These are phyloP conservation scores for Kandelia obovata DNA, from an alignment of 345 rosid genomes.

Conservation along the genomic window DNA sequence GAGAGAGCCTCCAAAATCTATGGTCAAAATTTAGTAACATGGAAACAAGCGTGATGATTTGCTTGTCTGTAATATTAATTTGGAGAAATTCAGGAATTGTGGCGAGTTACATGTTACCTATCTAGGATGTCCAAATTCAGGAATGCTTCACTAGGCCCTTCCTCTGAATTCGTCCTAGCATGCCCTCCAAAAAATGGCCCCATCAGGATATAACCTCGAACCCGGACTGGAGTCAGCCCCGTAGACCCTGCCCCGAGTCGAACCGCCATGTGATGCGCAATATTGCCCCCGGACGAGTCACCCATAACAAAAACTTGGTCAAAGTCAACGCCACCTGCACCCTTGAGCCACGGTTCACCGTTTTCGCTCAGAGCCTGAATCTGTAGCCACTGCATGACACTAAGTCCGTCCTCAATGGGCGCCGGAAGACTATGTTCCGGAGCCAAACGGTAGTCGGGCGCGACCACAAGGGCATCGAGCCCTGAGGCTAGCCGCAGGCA, in stretches of 20 bases:
- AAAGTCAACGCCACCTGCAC: constrained; percentile 40
- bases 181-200: constrained; percentile 89
- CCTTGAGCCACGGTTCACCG: constrained; percentile 37
- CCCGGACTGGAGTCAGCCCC: constrained; percentile 48
- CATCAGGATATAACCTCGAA: constrained; percentile 71
- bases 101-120: constrained; percentile 37
- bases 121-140: constrained; percentile 69
- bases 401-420: constrained; percentile 54
- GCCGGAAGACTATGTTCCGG: constrained; percentile 85
- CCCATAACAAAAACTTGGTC: constrained; percentile 60
- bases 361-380: constrained; percentile 36
- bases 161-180: constrained; percentile 66
- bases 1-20: constrained; percentile 87
- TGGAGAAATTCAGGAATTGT: neutral
- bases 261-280: constrained; percentile 74
- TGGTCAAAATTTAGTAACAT: neutral
- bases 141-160: constrained; percentile 57
- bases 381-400: constrained; percentile 45
- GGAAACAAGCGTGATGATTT: neutral
- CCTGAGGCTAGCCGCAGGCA: constrained; percentile 57
- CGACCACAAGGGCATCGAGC: constrained; percentile 50
- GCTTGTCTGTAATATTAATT: too few species aligned
- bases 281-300: constrained; percentile 88
- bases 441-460: constrained; percentile 75
- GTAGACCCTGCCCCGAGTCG: constrained; percentile 38